A percentile compares a stretch with the other conserved stretches of the same genome.
phyloP scores from a whole-genome alignment of 768 basidiomycete genomes.

The Omphalotus guepiniiformis region DNA sequence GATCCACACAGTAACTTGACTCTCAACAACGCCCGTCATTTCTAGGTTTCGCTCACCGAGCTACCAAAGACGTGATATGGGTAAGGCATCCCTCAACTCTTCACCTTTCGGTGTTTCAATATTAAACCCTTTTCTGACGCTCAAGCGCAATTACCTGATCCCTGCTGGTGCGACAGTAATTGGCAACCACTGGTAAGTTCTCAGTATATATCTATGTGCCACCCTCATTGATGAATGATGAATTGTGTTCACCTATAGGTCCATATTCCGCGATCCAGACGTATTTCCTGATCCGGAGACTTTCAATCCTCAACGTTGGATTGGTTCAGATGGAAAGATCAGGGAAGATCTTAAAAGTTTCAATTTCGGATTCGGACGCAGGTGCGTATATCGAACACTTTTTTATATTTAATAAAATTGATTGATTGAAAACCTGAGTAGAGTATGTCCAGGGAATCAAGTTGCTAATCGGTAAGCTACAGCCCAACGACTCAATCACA shows the following conservation, averaged over 20 bases:
- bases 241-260: too few species aligned
- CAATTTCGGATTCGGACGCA: slow-evolving; percentile 52
- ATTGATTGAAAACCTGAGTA: slow-evolving; percentile 18
- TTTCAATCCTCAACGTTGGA: slow-evolving; percentile 58
- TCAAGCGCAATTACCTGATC: slow-evolving; percentile 43
- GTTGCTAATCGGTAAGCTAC: slow-evolving; percentile 32
- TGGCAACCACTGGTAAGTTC: slow-evolving; percentile 51
- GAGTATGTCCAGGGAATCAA: slow-evolving; percentile 62
- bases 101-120: not conserved
- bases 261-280: slow-evolving; percentile 51
- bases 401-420: not conserved
- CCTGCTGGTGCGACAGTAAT: slow-evolving; percentile 55
- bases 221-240: too few species aligned
- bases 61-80: slow-evolving; percentile 60
- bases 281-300: slow-evolving; percentile 54
- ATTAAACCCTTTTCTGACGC: too few species aligned
- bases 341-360: slow-evolving; percentile 49
- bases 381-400: not conserved
- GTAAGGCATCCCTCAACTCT: slow-evolving; percentile 25
- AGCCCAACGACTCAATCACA: not conserved
- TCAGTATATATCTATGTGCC: too few species aligned
- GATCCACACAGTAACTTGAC: too few species aligned
- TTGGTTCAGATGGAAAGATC: slow-evolving; percentile 39
- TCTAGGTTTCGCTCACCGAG: slow-evolving; percentile 52
- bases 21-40: too few species aligned